These are phyloP conservation scores for Themeda triandra DNA, from an alignment of 176 grass and related monocot genomes.

Conservation along the genomic window DNA sequence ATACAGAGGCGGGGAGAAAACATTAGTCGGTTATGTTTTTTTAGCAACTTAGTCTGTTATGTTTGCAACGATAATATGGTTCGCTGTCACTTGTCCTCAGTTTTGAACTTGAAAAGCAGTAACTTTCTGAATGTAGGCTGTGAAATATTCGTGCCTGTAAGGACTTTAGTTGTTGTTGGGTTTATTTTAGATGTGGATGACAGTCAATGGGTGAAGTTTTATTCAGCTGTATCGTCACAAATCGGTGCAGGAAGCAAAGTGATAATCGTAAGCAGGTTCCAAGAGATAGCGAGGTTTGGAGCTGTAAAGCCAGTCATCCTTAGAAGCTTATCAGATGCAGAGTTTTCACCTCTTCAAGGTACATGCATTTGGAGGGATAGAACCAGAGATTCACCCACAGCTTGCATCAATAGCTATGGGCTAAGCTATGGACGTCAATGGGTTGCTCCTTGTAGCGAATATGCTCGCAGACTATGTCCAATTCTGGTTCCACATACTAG, in stretches of 20 bases:
- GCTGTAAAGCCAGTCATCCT: background rate
- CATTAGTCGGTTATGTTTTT: background rate
- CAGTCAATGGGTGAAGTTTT: background rate
- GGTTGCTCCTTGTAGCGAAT: background rate
- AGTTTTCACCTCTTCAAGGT: background rate
- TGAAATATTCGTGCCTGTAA: background rate
- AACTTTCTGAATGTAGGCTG: background rate
- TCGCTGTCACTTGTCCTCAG: background rate
- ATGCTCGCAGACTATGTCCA: background rate
- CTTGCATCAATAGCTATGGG: background rate
- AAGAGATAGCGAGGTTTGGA: background rate
- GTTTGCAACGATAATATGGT: background rate
- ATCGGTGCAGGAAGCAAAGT: background rate
- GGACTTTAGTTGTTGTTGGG: background rate
- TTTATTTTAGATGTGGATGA: background rate
- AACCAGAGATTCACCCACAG: background rate
- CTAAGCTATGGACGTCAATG: background rate
- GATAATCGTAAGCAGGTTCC: background rate
- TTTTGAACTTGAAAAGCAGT: background rate
- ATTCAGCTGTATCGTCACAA: background rate
- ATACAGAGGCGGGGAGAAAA: background rate
- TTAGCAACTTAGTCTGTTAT: too few relatives aligned
- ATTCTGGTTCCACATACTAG: slow-evolving; percentile 12
- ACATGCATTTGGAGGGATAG: background rate
- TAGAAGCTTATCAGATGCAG: background rate